Base-by-base conservation (phyloP, 306 rosid genomes). In the Begonia masoniana region DNA sequence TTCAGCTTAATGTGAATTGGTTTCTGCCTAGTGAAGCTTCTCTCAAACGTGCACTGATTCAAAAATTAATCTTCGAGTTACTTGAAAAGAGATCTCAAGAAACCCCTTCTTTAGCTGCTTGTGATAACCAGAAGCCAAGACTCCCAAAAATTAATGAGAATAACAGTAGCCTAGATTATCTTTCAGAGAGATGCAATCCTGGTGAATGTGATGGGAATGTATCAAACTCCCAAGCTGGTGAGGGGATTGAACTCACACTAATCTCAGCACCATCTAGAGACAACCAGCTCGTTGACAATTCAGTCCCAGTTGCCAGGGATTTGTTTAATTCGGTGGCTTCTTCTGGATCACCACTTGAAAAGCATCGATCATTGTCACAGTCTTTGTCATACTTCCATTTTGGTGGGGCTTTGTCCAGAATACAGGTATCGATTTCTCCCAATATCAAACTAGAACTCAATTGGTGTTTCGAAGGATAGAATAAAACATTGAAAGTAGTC, bases 11-110 rank as follows among this genome's bases (percentile, higher is more conserved):
- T 71, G 77, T 66, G 68, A 68, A 82, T 64, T 89, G 97, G 97
- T 89, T 89, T 79, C 82, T 57, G 13, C 95, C 97, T 45, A 69
- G 83, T 2, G 97, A 89, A 76, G 95, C 95, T 51, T 89, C 82
- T 53, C 85, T 82, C 67, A 89, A 89, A 85, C 83, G 97, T 55
- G 75, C 91, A 51, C 73, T 80, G 60, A 80, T 89, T 69, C 94
- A 85, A 87, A 89, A 68, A 67, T 63, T 85, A 67, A 82, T 89
- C 57, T 85, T 64, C 57, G 82, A 73, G 66, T 88, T 82, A 14
- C 71, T 89, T 70, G 81, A 71, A 71, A 74, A 65, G 63, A 70
- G 57, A 24, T 66, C 62, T 56, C 58, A 47, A 14, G 87, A 78
- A 70, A 66, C 58, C 62, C 39, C 39, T 31, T 69, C 78, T 51